These are phyloP conservation scores for Fonticula alba DNA, from an alignment of 78 protist species.

Conservation along the genomic window DNA sequence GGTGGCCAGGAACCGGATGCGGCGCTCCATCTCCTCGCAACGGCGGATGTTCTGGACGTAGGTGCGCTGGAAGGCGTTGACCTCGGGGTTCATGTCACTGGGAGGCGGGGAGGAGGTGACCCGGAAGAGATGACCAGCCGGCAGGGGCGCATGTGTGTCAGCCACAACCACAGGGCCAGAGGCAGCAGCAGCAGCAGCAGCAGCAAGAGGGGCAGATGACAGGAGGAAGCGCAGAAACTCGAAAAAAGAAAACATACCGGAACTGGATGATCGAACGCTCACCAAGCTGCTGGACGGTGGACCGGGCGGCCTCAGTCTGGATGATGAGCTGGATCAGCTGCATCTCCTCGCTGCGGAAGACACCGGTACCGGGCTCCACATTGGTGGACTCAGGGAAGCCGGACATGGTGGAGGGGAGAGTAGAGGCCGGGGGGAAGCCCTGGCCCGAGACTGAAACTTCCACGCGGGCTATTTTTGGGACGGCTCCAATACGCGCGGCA, in stretches of 20 bases:
- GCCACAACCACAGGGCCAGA: neutral
- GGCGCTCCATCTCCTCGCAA: slow-evolving; percentile 74
- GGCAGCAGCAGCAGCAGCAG: neutral
- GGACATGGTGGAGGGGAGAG: no score
- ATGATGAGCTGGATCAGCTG: slow-evolving; percentile 48
- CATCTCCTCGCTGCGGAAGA: slow-evolving; percentile 36
- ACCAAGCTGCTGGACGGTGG: slow-evolving; percentile 51
- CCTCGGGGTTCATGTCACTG: slow-evolving; percentile 42
- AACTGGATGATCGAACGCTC: slow-evolving; percentile 47
- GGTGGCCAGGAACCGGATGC: slow-evolving; percentile 11
- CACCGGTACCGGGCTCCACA: no score
- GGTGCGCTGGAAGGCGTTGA: slow-evolving; percentile 53
- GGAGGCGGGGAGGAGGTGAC: neutral
- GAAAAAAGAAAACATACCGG: neutral
- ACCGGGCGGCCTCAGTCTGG: slow-evolving; percentile 58
- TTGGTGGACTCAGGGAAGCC: no score
- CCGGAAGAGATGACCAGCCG: neutral
- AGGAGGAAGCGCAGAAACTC: neutral
- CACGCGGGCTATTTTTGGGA: no score
- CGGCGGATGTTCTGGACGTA: slow-evolving; percentile 64
- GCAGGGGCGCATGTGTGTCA: neutral
- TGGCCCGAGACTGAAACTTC: no score
- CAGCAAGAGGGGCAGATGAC: neutral
- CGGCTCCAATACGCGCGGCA: no score
- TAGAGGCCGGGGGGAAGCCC: no score